Conservation (phyloP, 2,329 filamentous ascomycete genomes). For the Fonsecaea multimorphosa region DNA sequence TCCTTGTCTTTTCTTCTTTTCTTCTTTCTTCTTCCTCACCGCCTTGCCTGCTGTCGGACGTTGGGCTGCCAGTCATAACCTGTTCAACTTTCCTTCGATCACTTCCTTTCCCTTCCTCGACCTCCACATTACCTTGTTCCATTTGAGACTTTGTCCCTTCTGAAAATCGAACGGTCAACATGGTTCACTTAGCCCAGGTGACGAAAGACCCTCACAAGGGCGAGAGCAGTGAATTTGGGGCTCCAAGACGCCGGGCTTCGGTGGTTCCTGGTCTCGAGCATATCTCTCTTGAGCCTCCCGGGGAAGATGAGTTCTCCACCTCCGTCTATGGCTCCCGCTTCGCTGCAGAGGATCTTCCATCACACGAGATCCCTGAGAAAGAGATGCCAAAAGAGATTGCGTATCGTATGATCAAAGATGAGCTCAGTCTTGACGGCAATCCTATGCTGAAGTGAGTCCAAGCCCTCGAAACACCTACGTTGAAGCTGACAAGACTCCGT, state of each 20-base stretch:
- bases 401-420: conserved; percentile 97
- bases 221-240: conserved; percentile 16
- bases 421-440: conserved; percentile 88
- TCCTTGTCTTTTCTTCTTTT: conserved; percentile 6
- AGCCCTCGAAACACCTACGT: not conserved
- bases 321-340: conserved; percentile 89
- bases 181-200: conserved; percentile 52
- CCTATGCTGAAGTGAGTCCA: conserved; percentile 70
- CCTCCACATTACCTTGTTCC: conserved; percentile 4
- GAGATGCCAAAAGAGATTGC: conserved; percentile 93
- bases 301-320: conserved; percentile 65
- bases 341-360: conserved; percentile 79
- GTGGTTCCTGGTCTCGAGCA: conserved; percentile 40
- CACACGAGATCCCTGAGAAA: conserved; percentile 81
- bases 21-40: conserved; percentile 14
- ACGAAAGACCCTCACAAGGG: conserved; percentile 42
- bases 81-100: not conserved
- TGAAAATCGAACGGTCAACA: conserved; percentile 37
- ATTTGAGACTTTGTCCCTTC: not conserved
- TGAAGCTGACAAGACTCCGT: conserved; percentile 13
- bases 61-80: not conserved
- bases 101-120: conserved; percentile 1
- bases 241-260: conserved; percentile 29
- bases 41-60: conserved; percentile 9
- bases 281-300: conserved; percentile 49